These are phyloP conservation scores for Podaxis sp. DNA, from an alignment of 768 basidiomycete species.

Conservation along the genomic window DNA sequence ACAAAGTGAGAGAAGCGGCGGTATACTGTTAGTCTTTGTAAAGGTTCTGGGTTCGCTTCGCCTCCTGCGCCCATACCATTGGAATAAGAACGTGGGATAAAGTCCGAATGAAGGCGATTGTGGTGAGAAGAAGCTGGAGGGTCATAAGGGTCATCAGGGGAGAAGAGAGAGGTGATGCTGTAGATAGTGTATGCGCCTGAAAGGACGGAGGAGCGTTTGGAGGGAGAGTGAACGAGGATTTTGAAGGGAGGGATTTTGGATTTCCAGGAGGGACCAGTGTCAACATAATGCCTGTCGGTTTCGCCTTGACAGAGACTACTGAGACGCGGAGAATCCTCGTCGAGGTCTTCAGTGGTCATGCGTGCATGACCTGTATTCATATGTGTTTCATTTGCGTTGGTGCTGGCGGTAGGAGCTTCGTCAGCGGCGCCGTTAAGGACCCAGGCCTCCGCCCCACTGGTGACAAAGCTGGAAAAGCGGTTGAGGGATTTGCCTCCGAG, in stretches of 20 bases:
- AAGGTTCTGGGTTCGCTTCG: constrained; percentile 28
- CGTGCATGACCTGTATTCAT: constrained; percentile 23
- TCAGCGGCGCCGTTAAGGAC: constrained; percentile 59
- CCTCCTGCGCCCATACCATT: constrained; percentile 19
- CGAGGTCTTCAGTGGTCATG: constrained; percentile 35
- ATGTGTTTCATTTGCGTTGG: constrained; percentile 20
- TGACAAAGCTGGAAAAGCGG: constrained; percentile 85
- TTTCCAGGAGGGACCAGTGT: constrained; percentile 71
- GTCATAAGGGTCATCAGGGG: constrained; percentile 16
- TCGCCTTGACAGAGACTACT: constrained; percentile 44
- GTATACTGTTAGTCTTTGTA: constrained; percentile 68
- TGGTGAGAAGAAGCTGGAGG: constrained; percentile 5
- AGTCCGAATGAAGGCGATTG: constrained; percentile 17
- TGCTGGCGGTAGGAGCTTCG: neutral
- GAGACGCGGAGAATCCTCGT: constrained; percentile 34
- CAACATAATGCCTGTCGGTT: constrained; percentile 70
- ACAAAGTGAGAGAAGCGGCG: constrained; percentile 87
- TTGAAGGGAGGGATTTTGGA: constrained; percentile 70
- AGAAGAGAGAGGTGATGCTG: constrained; percentile 73
- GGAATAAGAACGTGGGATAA: constrained; percentile 15
- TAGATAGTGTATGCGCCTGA: constrained; percentile 77
- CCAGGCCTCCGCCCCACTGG: constrained; percentile 83
- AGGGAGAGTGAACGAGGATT: constrained; percentile 77
- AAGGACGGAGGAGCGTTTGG: constrained; percentile 66
- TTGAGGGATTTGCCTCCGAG: constrained; percentile 79